phyloP scores from a whole-genome alignment of 2,329 filamentous ascomycete species.

The Fusarium sp. region DNA sequence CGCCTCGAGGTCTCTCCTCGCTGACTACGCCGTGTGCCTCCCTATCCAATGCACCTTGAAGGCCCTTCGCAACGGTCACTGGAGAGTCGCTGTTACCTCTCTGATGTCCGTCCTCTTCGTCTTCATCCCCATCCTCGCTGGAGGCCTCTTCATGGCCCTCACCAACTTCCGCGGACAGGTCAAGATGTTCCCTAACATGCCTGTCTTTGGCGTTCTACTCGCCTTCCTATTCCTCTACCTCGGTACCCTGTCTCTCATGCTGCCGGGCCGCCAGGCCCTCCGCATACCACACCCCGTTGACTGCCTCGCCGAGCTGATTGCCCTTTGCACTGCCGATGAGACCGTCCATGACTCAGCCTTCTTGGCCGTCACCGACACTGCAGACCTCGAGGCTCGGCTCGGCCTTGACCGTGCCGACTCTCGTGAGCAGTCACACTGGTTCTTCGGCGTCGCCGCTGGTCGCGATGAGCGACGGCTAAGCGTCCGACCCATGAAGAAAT shows the following conservation, averaged over 20 bases:
- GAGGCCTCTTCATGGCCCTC: constrained; percentile 79
- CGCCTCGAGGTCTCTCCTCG: constrained; percentile 72
- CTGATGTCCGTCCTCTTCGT: constrained; percentile 68
- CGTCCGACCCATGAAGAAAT: constrained; percentile 56
- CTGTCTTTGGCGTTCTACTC: constrained; percentile 79
- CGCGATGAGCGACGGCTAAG: constrained; percentile 55
- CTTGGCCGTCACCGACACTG: constrained; percentile 71
- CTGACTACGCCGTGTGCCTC: constrained; percentile 75
- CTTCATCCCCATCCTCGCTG: constrained; percentile 73
- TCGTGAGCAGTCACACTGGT: constrained; percentile 63
- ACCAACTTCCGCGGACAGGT: constrained; percentile 64
- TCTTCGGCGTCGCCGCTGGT: constrained; percentile 56
- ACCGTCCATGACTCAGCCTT: constrained; percentile 80
- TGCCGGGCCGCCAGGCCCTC: constrained; percentile 69
- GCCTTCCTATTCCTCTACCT: constrained; percentile 77
- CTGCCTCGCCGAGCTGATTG: constrained; percentile 80
- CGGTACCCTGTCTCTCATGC: constrained; percentile 68
- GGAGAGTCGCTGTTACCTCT: constrained; percentile 71
- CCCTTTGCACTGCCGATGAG: constrained; percentile 79
- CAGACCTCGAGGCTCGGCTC: constrained; percentile 75
- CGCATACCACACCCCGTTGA: constrained; percentile 78
- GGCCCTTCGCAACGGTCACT: constrained; percentile 71
- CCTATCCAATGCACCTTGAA: constrained; percentile 69
- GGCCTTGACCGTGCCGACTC: constrained; percentile 61
- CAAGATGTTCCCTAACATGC: constrained; percentile 77